Evolutionary conservation across 768 basidiomycete genomes (phyloP).

Genomic region (Paxillus ammoniavirescens): DNA sequence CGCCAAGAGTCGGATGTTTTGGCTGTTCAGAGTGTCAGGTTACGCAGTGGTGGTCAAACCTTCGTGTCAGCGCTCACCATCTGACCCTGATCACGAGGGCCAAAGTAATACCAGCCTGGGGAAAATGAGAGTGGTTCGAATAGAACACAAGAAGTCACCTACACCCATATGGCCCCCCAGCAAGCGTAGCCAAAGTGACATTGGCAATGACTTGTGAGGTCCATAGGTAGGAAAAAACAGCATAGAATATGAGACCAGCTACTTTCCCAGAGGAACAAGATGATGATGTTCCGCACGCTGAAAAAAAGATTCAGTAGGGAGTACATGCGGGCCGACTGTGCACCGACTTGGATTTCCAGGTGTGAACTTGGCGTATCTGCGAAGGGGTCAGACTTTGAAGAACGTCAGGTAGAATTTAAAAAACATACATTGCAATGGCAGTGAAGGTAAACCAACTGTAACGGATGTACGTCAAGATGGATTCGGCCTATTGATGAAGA

Average conservation of each 20-base stretch:
- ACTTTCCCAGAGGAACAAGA: constrained; percentile 74
- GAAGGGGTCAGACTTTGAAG: background rate
- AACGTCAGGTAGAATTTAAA: too few species aligned
- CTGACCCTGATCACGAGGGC: constrained; percentile 60
- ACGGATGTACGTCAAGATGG: constrained; percentile 7
- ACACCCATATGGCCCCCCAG: constrained; percentile 73
- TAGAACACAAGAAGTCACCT: constrained; percentile 7
- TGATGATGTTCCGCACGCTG: constrained; percentile 49
- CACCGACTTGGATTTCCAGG: constrained; percentile 68
- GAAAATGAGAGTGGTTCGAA: background rate
- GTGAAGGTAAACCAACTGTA: constrained; percentile 81
- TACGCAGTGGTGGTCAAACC: background rate
- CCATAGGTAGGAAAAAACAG: constrained; percentile 85
- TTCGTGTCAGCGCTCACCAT: constrained; percentile 44
- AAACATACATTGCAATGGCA: constrained; percentile 62
- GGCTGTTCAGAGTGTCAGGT: constrained; percentile 41
- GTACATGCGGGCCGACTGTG: background rate
- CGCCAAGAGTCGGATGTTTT: constrained; percentile 63
- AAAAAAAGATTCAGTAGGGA: background rate
- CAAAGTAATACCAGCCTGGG: constrained; percentile 76
- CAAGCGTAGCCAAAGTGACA: constrained; percentile 74
- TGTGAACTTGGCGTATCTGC: constrained; percentile 64
- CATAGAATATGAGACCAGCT: constrained; percentile 74
- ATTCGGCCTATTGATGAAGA: background rate
- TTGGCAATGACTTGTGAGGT: constrained; percentile 80